These are phyloP conservation scores for Raphanus raphanistrum DNA, from an alignment of 345 rosid genomes.

Conservation along the genomic window DNA sequence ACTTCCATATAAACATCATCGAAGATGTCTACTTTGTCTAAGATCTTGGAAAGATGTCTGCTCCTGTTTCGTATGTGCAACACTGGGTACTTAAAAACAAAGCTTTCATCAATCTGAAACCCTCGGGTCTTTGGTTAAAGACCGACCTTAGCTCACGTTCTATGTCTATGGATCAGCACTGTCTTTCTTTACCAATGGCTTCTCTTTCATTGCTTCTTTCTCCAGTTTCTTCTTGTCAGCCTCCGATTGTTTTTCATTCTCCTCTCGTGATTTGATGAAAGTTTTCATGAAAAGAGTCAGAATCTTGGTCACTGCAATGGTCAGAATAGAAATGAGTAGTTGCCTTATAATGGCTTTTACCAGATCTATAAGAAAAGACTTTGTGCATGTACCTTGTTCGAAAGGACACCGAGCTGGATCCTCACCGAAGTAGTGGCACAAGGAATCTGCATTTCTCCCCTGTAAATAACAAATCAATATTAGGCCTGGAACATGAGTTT, in stretches of 20 bases:
- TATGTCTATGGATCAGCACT: constrained; percentile 43
- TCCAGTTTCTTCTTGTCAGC: constrained; percentile 91
- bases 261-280: constrained; percentile 81
- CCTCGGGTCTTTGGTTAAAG: constrained; percentile 16
- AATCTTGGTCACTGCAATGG: constrained; percentile 77
- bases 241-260: constrained; percentile 78
- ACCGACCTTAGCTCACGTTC: constrained; percentile 18
- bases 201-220: constrained; percentile 82
- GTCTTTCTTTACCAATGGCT: constrained; percentile 59
- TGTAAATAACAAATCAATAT: constrained; percentile 38
- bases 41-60: constrained; percentile 31
- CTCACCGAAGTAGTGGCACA: constrained; percentile 94
- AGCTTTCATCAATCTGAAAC: constrained; percentile 20
- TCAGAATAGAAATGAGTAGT: background rate
- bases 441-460: constrained; percentile 96
- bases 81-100: constrained; percentile 14
- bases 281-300: constrained; percentile 74
- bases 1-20: constrained; percentile 23
- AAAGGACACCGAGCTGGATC: constrained; percentile 98
- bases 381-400: constrained; percentile 72
- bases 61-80: constrained; percentile 31
- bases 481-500: constrained; percentile 25
- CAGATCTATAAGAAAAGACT: constrained; percentile 1
- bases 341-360: background rate
- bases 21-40: constrained; percentile 31